Conservation (phyloP, 129 eudicot genomes). For the Artemisia annua region DNA sequence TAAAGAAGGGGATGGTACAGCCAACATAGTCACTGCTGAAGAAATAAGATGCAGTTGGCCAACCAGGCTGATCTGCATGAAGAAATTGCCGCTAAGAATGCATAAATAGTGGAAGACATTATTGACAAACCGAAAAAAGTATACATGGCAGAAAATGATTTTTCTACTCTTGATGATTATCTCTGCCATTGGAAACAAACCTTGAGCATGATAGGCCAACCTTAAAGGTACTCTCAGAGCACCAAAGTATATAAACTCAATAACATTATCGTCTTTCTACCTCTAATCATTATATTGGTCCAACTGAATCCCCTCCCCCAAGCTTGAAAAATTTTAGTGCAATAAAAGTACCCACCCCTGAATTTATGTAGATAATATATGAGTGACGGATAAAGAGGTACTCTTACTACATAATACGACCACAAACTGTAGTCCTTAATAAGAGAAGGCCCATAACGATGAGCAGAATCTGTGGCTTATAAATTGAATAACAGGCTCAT, state of each 20-base stretch:
- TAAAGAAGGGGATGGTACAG: constrained; percentile 97
- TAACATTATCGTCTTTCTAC: not conserved
- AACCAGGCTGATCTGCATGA: constrained; percentile 66
- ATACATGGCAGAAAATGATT: not conserved
- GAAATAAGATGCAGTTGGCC: constrained; percentile 98
- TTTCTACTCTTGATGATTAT: not conserved
- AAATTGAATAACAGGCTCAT: too few relatives aligned
- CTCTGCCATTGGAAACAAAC: not conserved
- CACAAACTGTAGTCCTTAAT: too few relatives aligned
- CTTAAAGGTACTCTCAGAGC: not conserved
- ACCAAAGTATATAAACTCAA: not conserved
- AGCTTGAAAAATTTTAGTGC: too few relatives aligned
- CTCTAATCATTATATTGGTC: not conserved
- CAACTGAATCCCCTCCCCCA: not conserved
- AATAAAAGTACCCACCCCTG: not conserved
- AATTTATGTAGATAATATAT: too few relatives aligned
- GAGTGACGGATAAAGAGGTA: too few relatives aligned
- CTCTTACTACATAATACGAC: too few relatives aligned
- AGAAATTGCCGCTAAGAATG: constrained; percentile 14
- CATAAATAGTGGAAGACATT: constrained; percentile 4
- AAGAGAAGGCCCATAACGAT: too few relatives aligned
- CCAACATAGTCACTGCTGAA: constrained; percentile 86
- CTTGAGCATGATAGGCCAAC: constrained; percentile 4
- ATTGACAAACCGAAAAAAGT: not conserved
- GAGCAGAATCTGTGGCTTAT: too few relatives aligned